phyloP scores from a whole-genome alignment of 2,329 filamentous ascomycete species.

The Stemphylium lycopersici region DNA sequence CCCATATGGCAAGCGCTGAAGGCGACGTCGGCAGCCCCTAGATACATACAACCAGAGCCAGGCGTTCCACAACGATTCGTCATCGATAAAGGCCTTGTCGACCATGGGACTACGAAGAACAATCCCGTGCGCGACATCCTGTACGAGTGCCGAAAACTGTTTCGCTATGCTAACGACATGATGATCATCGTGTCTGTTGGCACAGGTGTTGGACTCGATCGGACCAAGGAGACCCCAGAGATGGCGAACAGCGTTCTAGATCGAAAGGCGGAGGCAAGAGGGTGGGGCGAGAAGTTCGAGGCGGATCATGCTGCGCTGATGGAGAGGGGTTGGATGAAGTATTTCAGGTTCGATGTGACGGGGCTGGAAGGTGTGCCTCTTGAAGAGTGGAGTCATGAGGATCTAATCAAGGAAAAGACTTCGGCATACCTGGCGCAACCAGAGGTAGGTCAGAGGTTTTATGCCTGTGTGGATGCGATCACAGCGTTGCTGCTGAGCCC shows the following conservation, averaged over 20 bases:
- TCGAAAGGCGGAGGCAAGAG: conserved; percentile 24
- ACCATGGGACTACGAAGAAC: conserved; percentile 41
- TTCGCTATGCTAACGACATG: conserved; percentile 39
- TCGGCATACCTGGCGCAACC: conserved; percentile 32
- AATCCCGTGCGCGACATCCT: conserved; percentile 40
- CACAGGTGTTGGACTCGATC: conserved; percentile 30
- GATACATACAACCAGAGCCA: conserved; percentile 26
- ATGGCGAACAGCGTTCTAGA: conserved; percentile 37
- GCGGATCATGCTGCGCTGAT: conserved; percentile 32
- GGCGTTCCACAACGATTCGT: conserved; percentile 25
- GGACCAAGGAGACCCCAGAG: conserved; percentile 25
- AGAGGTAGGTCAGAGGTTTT: conserved; percentile 33
- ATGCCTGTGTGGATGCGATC: conserved; percentile 40
- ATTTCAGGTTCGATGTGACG: conserved; percentile 41
- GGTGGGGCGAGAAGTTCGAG: conserved; percentile 32
- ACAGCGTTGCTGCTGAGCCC: conserved; percentile 25
- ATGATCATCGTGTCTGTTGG: conserved; percentile 42
- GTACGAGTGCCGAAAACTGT: conserved; percentile 41
- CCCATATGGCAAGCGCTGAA: conserved; percentile 36
- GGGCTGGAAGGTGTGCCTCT: conserved; percentile 35
- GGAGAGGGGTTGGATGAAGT: conserved; percentile 40
- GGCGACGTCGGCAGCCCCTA: conserved; percentile 31
- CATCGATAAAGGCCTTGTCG: conserved; percentile 39
- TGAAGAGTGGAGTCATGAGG: conserved; percentile 38
- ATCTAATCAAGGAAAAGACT: conserved; percentile 37